A percentile compares a stretch with the other conserved stretches of the same genome.
phyloP scores from a whole-genome alignment of 2,329 filamentous ascomycete species.

The Xylogone sp. region DNA sequence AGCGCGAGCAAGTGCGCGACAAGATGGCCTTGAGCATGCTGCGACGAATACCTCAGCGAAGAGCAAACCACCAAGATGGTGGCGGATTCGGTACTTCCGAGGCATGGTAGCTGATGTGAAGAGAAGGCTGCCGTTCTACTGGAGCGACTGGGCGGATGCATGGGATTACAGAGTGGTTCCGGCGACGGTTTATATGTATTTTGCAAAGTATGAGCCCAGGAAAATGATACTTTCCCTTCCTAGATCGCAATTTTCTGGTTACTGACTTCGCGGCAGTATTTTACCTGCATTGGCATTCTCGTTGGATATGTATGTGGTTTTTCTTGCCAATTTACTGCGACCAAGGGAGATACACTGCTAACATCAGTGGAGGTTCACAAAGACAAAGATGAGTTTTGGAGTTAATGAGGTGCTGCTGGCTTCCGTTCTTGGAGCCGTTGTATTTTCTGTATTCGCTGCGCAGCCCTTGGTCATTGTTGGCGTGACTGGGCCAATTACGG shows the following conservation, averaged over 20 bases:
- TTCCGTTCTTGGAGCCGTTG: conserved; percentile 76
- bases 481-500: conserved; percentile 86
- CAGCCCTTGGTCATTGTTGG: conserved; percentile 90
- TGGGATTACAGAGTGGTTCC: conserved; percentile 89
- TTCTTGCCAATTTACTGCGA: background rate
- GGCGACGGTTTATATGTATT: conserved; percentile 90
- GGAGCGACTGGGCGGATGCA: conserved; percentile 79
- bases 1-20: background rate
- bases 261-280: conserved; percentile 53
- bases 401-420: conserved; percentile 89
- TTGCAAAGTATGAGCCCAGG: conserved; percentile 67
- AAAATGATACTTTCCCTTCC: background rate
- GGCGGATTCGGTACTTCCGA: conserved; percentile 69
- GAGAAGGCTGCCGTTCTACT: conserved; percentile 71
- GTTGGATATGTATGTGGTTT: conserved; percentile 64
- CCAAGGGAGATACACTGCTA: background rate
- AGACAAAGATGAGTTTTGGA: conserved; percentile 78
- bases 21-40: background rate
- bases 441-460: conserved; percentile 75
- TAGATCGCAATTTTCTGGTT: background rate
- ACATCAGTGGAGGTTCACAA: conserved; percentile 55
- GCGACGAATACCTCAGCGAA: conserved; percentile 13
- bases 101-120: conserved; percentile 79
- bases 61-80: conserved; percentile 50
- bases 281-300: conserved; percentile 85